A percentile compares a stretch with the other conserved stretches of the same genome.
Conservation (phyloP, 495 filamentous ascomycete genomes). For the Penicillium bialowiezense region DNA sequence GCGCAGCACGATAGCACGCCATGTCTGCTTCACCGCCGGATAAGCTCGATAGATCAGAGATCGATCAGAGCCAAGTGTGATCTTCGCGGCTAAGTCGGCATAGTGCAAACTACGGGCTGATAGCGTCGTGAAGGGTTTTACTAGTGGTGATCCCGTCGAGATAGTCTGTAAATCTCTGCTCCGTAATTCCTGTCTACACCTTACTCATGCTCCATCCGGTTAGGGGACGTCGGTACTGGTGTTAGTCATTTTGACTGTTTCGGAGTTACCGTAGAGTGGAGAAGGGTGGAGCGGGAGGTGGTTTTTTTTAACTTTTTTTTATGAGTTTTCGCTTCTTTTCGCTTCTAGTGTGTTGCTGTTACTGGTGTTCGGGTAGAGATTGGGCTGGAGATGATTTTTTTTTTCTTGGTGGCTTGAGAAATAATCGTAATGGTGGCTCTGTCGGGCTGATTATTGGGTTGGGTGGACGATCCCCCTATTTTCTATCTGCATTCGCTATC, state of each 20-base stretch:
- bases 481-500: background rate
- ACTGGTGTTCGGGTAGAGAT: background rate
- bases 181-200: background rate
- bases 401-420: too few relatives aligned
- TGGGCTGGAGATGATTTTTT: conserved; percentile 1
- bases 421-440: background rate
- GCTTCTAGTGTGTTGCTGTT: background rate
- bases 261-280: background rate
- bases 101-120: conserved; percentile 12
- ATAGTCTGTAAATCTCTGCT: too few relatives aligned
- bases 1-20: background rate
- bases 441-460: background rate
- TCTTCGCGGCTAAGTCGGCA: conserved; percentile 28
- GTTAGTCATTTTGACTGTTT: background rate
- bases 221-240: background rate
- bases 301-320: background rate
- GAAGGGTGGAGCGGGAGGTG: background rate
- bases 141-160: too few relatives aligned
- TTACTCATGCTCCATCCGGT: background rate
- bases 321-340: background rate
- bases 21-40: conserved; percentile 23
- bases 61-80: conserved; percentile 13
- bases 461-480: background rate
- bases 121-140: conserved; percentile 16
- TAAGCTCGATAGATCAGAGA: conserved; percentile 17